Base-by-base conservation (phyloP, 208 protist genomes). In the Crithidia sp. region DNA sequence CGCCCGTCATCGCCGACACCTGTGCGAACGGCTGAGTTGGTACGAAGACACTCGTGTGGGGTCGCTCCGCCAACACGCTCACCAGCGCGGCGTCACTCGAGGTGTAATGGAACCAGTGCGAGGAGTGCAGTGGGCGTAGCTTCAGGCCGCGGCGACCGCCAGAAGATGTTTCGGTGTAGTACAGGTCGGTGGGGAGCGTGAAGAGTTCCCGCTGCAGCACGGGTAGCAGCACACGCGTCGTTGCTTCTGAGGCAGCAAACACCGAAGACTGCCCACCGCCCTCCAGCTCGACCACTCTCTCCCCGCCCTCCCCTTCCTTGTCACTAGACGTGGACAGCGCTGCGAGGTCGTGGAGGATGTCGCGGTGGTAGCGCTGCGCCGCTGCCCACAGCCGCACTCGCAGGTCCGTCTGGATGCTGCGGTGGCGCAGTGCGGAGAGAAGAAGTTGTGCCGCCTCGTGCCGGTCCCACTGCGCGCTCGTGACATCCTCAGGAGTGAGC, bases 321-420 rank as follows among this genome's bases (percentile, higher is more conserved):
- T 28, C 28, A 28, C 28, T 28, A 28, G 28, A 28, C 28, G 28
- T 28, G 28, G 28, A 28, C 16, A 73, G 58, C 14, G 57, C 19
- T 19, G 54, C 69, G 3, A 74, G 49, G 19, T 60, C 54, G 5
- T 17, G 39, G 0, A 74, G 47, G 17, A 74, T 14, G 7, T 44
- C 52, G 17, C 69, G 69, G 60, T 74, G 69, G 39, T 59, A 74
- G n/a, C 54, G 44, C 69, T 74, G 69, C n/a, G 59, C 69, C 0
- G 69, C 69, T 6, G 40, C 6, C 69, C 69, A 74, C 50, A 74
- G 40, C 7, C 59, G 69, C 50, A 45, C 59, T 0, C 69, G 69
- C 2, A 74, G 69, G 36, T 67, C 59, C 41, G 43, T 19, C 41
- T 74, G 69, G 5, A 74, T 40, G 9, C n/a, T 37, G 7, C 49